Evolutionary conservation across 208 protist genomes (phyloP), one percentile per base, ranked within the genome.

Genomic region (Leishmania major): DNA sequence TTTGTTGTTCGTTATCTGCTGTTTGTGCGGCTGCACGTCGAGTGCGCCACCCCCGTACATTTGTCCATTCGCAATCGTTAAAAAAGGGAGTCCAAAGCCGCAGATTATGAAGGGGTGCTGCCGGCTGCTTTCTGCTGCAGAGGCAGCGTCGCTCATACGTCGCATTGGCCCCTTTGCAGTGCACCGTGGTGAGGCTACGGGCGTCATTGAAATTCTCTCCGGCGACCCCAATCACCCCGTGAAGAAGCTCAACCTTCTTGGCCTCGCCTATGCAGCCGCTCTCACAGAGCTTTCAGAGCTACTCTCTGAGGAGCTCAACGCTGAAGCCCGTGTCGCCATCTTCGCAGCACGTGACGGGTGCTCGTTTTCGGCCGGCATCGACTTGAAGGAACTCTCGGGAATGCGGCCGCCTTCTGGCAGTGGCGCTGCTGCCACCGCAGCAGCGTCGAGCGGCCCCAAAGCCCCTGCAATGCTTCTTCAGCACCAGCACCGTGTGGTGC

Each of bases 401-500:
- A 35, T 77, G 37, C 57, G 66, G 40, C 43, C 73, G 40, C 75
- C 85, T 62, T n/a, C 51, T 64, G 62, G 81, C 84, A 72, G 35
- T 13, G 60, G 59, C 10, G 76, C 76, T 8, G 70, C 28, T 74
- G 70, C 47, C 40, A 31, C 70, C 4, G 45, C 28, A 53, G 37
- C 70, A 55, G 1, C 45, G 37, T 74, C 25, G 31, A 67, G 11
- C 28, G 4, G 11, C 43, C 25, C 22, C 53, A 72, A 79, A 67
- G 85, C 81, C 67, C 86, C 90, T 2, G 90, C 92, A n/a, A 94
- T 96, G 89, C 77, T 80, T n/a, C 67, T 86, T 60, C 90, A 94
- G 78, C 57, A 75, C 10, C 85, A 92, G 79, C 92, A 94, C 76
- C 79, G 83, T 55, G 31, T 84, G 25, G 89, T 92, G 55, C 83